Percentiles rank a stretch among this genome's conserved stretches.
These are phyloP conservation scores for Kodamaea lidongshanica DNA, from an alignment of 805 yeast genomes.

Conservation along the genomic window DNA sequence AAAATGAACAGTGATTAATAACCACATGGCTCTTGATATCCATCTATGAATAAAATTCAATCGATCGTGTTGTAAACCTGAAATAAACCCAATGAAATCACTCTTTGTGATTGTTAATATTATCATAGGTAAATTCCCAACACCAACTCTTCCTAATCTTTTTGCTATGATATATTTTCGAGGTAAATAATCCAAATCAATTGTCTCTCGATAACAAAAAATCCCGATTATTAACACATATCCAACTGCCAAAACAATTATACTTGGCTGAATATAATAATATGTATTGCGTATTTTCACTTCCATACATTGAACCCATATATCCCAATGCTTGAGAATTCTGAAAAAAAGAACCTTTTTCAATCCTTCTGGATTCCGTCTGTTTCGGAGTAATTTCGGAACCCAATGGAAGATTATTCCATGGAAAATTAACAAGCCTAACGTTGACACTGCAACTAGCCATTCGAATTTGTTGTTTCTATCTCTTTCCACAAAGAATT, in stretches of 20 bases:
- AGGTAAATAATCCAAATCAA: constrained; percentile 36
- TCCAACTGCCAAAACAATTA: constrained; percentile 21
- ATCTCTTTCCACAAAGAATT: constrained; percentile 32
- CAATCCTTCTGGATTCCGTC: constrained; percentile 14
- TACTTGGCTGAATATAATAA: constrained; percentile 38
- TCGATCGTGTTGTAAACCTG: constrained; percentile 40
- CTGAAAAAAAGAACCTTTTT: constrained; percentile 18
- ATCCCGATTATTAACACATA: constrained; percentile 25
- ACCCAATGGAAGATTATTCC: constrained; percentile 41
- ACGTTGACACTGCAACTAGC: constrained; percentile 23
- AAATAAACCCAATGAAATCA: constrained; percentile 31
- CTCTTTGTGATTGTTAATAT: constrained; percentile 34
- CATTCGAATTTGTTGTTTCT: constrained; percentile 34
- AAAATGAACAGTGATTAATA: constrained; percentile 31
- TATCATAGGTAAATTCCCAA: constrained; percentile 35
- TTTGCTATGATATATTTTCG: constrained; percentile 36
- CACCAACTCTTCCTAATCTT: constrained; percentile 34
- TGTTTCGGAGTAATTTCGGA: constrained; percentile 26
- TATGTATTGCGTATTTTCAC: constrained; percentile 17
- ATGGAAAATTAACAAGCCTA: constrained; percentile 25
- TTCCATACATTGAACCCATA: constrained; percentile 20
- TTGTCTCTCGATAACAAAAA: constrained; percentile 27
- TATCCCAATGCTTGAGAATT: constrained; percentile 23
- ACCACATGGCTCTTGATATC: constrained; percentile 38
- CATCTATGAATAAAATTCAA: constrained; percentile 37